Evolutionary conservation across 2,329 filamentous ascomycete species (phyloP), one percentile per base, ranked within the genome.

Genomic region (Ophiostoma triangulosporum): DNA sequence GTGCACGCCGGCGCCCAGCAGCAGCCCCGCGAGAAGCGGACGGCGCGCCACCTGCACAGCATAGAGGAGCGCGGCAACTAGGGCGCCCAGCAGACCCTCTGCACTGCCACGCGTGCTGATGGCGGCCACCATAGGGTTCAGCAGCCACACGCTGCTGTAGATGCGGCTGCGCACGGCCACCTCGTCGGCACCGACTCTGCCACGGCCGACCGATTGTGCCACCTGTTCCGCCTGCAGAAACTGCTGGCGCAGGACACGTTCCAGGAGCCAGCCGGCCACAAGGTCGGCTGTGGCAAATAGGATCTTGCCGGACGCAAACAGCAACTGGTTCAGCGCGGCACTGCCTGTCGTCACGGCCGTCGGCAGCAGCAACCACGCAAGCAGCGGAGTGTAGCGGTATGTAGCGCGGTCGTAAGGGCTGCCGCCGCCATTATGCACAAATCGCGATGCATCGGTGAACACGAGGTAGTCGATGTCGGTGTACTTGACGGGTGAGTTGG

Each of bases 401-500:
- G 93, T 98, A 64, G 93, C 91, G 52, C 93, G 81, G 38, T 78
- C 77, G 66, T 98, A 98, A 1, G 93, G 93, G 4, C 32, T 36
- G 3, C 78, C 78, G 35, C 82, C 70, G 5, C 40, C 40, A 2
- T 20, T 2, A n/a, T 31, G 45, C 43, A 88, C 69, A 68, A 86
- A 91, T 59, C 86, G 85, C 2, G 93, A 81, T 26, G 93, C 93
- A 67, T 97, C 91, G 49, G 93, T 97, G 73, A 98, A 98, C 66
- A 98, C 93, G 59, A 89, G 82, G 70, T 98, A 98, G 74, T 98
- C 93, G 62, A 98, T 96, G 69, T 98, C 93, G 51, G 93, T 98
- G 73, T 97, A 98, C 70, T 97, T 97, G 64, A 98, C 72, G 14
- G 91, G 83, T 7, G 89, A 94, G 69, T 90, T 77, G 56, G 88